Evolutionary conservation across 2,329 filamentous ascomycete species (phyloP), one percentile per base, ranked within the genome.

Genomic region (Beauveria asiatica): DNA sequence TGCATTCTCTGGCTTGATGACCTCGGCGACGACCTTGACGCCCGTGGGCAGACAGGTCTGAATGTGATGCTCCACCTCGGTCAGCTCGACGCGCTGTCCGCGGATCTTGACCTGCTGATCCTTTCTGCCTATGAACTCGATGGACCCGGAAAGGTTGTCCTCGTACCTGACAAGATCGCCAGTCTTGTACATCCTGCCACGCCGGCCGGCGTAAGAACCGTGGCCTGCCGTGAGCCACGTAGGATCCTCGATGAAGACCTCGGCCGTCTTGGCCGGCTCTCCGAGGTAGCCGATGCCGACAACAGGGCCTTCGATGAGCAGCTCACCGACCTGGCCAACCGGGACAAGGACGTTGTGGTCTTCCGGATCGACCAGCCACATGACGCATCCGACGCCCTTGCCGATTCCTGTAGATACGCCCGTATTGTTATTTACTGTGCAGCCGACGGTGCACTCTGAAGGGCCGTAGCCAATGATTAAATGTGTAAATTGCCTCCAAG

Each of bases 21-120:
- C 77, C 61, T 82, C 80, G 5, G 77, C 77, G 0, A 74, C 77
- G 1, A 80, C 75, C 51, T 73, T 75, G 27, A 75, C 73, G 2
- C 72, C 72, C 0, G 69, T 60, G 0, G 78, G 77, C 37, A 82
- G 68, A 25, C 75, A 74, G n/a, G 72, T 70, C 13, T 73, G 71
- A 60, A 81, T 74, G 62, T 81, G 75, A 59, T 78, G 76, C 64
- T 81, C 80, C 7, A 82, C 79, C 64, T 82, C 79, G 1, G 77
- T 76, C 21, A 85, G 75, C 70, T 86, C 88, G 56, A 87, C 80
- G 59, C 86, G 75, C 64, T 83, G 86, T 27, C 88, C 89, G 11
- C 80, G 77, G 30, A 89, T 73, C 71, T 90, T 89, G 59, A 87
- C 81, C 69, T 86, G 85, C n/a, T 80, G 80, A 65, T 89, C 86